phyloP scores from a whole-genome alignment of 257 asterid species.

The Handroanthus guayacan region DNA sequence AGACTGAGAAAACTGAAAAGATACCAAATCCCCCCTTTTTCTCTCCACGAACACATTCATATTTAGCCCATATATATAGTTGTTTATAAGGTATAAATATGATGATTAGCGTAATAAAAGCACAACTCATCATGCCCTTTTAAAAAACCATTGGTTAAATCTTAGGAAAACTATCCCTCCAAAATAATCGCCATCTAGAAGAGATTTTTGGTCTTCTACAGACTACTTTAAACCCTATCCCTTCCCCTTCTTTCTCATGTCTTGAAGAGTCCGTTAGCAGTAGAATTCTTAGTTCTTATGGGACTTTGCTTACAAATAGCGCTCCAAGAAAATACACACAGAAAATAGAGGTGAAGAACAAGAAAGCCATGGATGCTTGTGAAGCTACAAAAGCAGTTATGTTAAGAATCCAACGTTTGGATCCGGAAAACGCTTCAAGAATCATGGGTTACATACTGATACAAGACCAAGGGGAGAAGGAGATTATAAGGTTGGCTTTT shows the following conservation, averaged over 20 bases:
- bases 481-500: constrained; percentile 74
- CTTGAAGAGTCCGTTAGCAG: not conserved
- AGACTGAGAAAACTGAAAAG: not conserved
- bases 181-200: constrained; percentile 24
- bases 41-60: not conserved
- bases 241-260: constrained; percentile 20
- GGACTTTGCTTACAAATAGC: constrained; percentile 7
- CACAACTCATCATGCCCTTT: constrained; percentile 57
- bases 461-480: constrained; percentile 75
- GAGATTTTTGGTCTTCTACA: constrained; percentile 30
- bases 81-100: constrained; percentile 2
- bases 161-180: constrained; percentile 38
- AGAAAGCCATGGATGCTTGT: constrained; percentile 58
- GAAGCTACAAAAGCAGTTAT: constrained; percentile 71
- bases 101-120: constrained; percentile 53
- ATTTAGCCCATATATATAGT: not conserved
- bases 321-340: not conserved
- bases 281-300: constrained; percentile 25
- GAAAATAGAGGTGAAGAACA: not conserved
- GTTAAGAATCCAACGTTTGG: constrained; percentile 68
- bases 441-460: constrained; percentile 79
- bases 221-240: constrained; percentile 45
- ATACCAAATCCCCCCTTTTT: not conserved
- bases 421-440: constrained; percentile 74
- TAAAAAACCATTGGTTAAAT: constrained; percentile 43